Evolutionary conservation across 2,329 filamentous ascomycete species (phyloP).

Genomic region (Diaporthe amygdali): DNA sequence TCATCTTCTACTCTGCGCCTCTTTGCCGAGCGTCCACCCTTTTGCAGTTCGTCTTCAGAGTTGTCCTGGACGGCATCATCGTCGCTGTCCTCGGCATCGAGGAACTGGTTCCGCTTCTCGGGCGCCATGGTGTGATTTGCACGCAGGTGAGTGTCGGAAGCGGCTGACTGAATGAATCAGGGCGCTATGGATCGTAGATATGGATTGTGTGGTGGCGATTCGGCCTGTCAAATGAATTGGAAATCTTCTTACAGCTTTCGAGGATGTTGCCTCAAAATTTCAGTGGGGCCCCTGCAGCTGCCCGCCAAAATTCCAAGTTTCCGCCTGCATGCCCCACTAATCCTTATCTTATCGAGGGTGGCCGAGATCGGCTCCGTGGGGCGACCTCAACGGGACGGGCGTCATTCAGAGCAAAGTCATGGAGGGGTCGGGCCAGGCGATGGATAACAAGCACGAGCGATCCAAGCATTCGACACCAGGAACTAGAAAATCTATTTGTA

Average conservation of each 20-base stretch:
- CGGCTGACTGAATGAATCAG: conserved; percentile 5
- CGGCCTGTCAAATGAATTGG: conserved; percentile 13
- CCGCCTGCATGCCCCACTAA: not conserved
- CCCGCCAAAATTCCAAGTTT: not conserved
- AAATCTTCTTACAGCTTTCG: not conserved
- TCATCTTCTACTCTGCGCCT: conserved; percentile 63
- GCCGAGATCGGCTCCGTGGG: conserved; percentile 26
- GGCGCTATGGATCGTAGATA: not conserved
- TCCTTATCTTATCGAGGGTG: conserved; percentile 20
- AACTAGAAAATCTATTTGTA: not conserved
- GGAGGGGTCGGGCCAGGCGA: conserved; percentile 7
- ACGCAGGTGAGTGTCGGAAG: not conserved
- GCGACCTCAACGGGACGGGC: not conserved
- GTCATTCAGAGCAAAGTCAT: not conserved
- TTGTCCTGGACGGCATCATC: conserved; percentile 66
- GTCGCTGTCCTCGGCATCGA: conserved; percentile 65
- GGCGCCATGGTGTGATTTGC: conserved; percentile 60
- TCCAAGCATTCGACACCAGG: not conserved
- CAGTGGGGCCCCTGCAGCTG: conserved; percentile 7
- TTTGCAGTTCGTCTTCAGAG: conserved; percentile 68
- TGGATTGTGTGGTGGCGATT: not conserved
- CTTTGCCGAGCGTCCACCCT: conserved; percentile 68
- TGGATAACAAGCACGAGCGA: not conserved
- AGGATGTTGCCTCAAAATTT: conserved; percentile 16
- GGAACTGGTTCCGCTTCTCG: conserved; percentile 75